Evolutionary conservation across 345 rosid genomes (phyloP).

Genomic region (Salix arbutifolia): DNA sequence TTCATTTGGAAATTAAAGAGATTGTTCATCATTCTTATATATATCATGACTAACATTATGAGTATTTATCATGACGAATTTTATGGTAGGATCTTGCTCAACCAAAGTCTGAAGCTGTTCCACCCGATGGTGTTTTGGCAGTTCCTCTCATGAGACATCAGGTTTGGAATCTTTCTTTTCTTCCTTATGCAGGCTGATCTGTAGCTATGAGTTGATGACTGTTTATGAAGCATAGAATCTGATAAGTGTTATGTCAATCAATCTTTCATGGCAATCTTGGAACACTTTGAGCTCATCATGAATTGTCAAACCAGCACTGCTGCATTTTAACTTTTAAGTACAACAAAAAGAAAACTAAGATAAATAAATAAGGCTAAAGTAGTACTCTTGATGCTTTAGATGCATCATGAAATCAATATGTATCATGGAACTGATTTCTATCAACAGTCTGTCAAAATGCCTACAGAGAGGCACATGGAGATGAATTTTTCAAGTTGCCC

Average conservation of each 20-base stretch:
- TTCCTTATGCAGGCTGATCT: not conserved
- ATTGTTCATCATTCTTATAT: not conserved
- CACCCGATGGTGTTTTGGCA: slow-evolving; percentile 73
- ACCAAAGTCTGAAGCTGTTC: slow-evolving; percentile 71
- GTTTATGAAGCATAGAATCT: too few relatives aligned
- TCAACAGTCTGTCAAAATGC: not conserved
- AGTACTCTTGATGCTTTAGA: not conserved
- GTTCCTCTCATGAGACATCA: slow-evolving; percentile 91
- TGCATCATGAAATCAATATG: not conserved
- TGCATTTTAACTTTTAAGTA: too few relatives aligned
- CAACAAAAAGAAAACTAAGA: not conserved
- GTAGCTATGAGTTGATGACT: too few relatives aligned
- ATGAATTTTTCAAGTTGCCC: not conserved
- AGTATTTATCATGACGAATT: not conserved
- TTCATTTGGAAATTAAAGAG: not conserved
- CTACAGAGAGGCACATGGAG: not conserved
- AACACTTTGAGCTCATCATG: too few relatives aligned
- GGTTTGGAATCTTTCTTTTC: slow-evolving; percentile 39
- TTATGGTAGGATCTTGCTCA: slow-evolving; percentile 67
- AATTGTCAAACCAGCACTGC: too few relatives aligned
- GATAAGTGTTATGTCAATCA: too few relatives aligned
- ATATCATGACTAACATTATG: not conserved
- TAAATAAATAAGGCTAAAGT: not conserved
- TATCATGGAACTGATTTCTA: not conserved
- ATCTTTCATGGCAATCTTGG: too few relatives aligned